Percentiles rank a stretch among this genome's conserved stretches.
Evolutionary conservation across 768 basidiomycete species (phyloP).

Genomic region (Lenzites betulinus): DNA sequence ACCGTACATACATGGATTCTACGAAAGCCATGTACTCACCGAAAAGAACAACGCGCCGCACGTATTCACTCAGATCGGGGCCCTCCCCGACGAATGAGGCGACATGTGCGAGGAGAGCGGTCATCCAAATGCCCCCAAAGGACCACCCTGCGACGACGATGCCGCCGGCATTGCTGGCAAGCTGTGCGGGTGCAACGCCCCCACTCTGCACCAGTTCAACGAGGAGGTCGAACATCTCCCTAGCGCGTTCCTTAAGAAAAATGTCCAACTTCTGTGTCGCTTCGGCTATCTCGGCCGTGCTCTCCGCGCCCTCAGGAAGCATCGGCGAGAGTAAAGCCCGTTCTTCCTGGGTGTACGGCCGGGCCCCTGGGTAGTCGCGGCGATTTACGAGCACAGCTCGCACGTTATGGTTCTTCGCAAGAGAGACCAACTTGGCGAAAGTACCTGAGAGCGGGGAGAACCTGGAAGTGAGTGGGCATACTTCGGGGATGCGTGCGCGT

Average conservation of each 20-base stretch:
- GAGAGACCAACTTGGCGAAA: slow-evolving; percentile 6
- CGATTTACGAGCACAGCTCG: slow-evolving; percentile 25
- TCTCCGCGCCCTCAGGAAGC: not conserved
- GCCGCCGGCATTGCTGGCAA: slow-evolving; percentile 5
- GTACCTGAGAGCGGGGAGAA: not conserved
- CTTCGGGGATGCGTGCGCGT: not conserved
- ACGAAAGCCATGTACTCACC: not conserved
- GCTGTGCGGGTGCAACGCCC: not conserved
- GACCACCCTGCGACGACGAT: slow-evolving; percentile 23
- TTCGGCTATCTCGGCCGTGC: not conserved
- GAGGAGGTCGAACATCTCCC: slow-evolving; percentile 10
- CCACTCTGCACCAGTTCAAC: not conserved
- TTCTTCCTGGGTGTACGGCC: slow-evolving; percentile 18
- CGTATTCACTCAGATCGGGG: slow-evolving; percentile 8
- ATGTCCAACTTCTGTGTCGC: not conserved
- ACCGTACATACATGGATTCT: too few species aligned
- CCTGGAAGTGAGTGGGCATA: not conserved
- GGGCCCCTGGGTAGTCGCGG: slow-evolving; percentile 25
- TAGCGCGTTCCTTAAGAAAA: slow-evolving; percentile 13
- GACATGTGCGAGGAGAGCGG: slow-evolving; percentile 18
- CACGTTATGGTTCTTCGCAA: slow-evolving; percentile 12
- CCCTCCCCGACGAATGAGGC: slow-evolving; percentile 4
- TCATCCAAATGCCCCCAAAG: slow-evolving; percentile 6
- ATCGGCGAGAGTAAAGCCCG: slow-evolving; percentile 1
- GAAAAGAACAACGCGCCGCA: slow-evolving; percentile 15